Evolutionary conservation across 2,329 filamentous ascomycete species (phyloP).

Genomic region (Parastagonospora nodorum): DNA sequence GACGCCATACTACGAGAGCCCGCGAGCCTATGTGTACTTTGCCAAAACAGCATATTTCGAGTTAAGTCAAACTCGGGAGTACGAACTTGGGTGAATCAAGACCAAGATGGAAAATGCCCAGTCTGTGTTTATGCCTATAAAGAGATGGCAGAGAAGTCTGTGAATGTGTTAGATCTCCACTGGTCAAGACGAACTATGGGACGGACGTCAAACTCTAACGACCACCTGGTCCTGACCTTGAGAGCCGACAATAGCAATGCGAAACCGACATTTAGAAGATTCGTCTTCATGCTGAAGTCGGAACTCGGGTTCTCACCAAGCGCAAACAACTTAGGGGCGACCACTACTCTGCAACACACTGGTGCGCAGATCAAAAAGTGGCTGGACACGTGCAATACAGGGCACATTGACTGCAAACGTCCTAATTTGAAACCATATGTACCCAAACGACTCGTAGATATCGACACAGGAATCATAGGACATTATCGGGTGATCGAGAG

Average conservation of each 20-base stretch:
- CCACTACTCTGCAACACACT: background rate
- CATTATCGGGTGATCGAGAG: background rate
- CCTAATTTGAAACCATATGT: background rate
- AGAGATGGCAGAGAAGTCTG: background rate
- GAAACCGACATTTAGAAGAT: background rate
- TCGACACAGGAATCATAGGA: background rate
- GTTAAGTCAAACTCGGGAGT: background rate
- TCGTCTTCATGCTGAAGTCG: background rate
- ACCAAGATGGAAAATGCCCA: background rate
- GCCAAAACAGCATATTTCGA: background rate
- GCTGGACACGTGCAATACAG: background rate
- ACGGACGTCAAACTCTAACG: background rate
- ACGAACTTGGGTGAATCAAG: background rate
- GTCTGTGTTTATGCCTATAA: background rate
- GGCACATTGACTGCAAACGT: background rate
- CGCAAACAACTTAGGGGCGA: background rate
- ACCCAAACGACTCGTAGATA: background rate
- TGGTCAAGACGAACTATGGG: background rate
- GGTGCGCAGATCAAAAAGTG: background rate
- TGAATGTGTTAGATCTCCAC: background rate
- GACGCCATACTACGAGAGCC: background rate
- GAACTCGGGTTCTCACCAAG: background rate
- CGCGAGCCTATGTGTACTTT: background rate
- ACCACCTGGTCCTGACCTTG: background rate
- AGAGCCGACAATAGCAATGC: too few relatives aligned